Evolutionary conservation across 495 filamentous ascomycete species (phyloP), one percentile per base, ranked within the genome.

Genomic region (Neurospora sp.): DNA sequence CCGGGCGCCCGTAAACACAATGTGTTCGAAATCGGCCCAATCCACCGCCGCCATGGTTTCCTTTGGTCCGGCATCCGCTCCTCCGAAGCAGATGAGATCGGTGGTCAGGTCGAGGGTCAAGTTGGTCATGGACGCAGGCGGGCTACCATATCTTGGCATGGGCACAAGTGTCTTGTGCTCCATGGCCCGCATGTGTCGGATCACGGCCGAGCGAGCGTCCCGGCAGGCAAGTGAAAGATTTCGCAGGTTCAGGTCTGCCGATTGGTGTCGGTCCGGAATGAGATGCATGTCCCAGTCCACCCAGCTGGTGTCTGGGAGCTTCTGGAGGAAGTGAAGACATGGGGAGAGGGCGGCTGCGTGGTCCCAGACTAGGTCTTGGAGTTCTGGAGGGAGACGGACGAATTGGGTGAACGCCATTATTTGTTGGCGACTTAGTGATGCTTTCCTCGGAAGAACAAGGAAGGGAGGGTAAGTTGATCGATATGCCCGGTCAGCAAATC

Each of bases 221-320:
- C 35, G 53, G 14, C 53, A 65, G 53, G 75, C 12, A 9, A 74
- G 75, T 0, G 75, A 73, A 16, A 79, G 72, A 37, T 77, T 68
- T 77, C 75, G 38, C 16, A 77, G 10, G 69, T 72, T 73, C 73
- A 79, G 41, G 39, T 73, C 77, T 61, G 79, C 76, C 0, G 81
- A 78, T 39, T 86, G 82, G 4, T 87, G 83, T n/a, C 40, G 68
- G 71, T 73, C 53, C 9, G 78, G 77, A 18, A 75, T 18, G 18
- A 79, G 71, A 59, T 72, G 39, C 71, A 76, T 61, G 41, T 79
- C 78, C 20, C 35, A 53, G 37, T 77, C 72, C 4, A 74, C 14
- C 71, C 71, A 77, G 20, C 80, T 80, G 16, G 88, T 87, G 68
- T 86, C 86, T 47, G 90, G 81, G 16, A 85, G 83, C 37, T 89